These are phyloP conservation scores for Colletotrichum australisinense DNA, from an alignment of 2,329 filamentous ascomycete genomes.

Conservation along the genomic window DNA sequence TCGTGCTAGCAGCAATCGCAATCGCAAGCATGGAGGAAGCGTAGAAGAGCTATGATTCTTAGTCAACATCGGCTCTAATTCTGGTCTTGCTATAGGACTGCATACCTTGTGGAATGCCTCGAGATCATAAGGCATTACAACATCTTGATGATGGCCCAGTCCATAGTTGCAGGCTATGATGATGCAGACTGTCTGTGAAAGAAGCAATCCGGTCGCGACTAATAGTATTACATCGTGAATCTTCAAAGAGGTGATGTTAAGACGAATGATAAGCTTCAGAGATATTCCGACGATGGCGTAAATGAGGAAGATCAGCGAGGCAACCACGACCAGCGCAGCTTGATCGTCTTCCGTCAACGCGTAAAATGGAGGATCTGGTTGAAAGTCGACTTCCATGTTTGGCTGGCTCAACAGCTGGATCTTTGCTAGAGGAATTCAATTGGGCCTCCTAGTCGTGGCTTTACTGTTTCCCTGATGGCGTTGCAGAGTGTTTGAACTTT, in stretches of 20 bases:
- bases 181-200: not conserved
- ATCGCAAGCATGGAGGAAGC: not conserved
- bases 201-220: not conserved
- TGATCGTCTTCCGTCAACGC: not conserved
- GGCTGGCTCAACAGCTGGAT: not conserved
- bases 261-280: slow-evolving; percentile 8
- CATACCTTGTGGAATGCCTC: not conserved
- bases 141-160: not conserved
- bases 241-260: slow-evolving; percentile 16
- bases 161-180: not conserved
- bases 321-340: not conserved
- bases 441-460: no score
- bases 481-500: not conserved
- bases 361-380: not conserved
- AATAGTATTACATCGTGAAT: not conserved
- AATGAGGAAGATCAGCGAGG: slow-evolving; percentile 2
- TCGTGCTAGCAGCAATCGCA: not conserved
- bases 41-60: not conserved
- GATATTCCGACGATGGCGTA: slow-evolving; percentile 8
- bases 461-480: not conserved
- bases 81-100: not conserved
- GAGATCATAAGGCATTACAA: not conserved
- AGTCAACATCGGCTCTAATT: not conserved
- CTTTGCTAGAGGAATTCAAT: not conserved
- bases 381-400: not conserved